Base-by-base conservation (phyloP, 805 yeast species). In the Phaffomyces thermotolerans region DNA sequence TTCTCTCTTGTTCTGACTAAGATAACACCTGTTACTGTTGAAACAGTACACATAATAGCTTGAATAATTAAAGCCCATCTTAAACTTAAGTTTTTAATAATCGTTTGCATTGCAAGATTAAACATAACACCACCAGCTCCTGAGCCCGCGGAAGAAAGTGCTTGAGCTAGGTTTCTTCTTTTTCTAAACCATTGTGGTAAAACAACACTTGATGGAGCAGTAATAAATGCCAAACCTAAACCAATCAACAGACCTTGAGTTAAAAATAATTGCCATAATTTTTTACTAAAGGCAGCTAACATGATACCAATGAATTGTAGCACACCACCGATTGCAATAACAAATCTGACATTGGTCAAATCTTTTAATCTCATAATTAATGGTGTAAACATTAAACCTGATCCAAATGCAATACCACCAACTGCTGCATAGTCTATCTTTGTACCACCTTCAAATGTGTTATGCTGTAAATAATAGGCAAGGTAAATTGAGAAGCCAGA, bases 141-240 rank as follows among this genome's bases (percentile, higher is more conserved):
- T 8, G 68, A 60, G 2, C 73, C 74, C 8, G 62, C 51, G 23
- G 66, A 56, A 6, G 63, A 59, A 2, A 68, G 42, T 10, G 72
- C 69, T 41, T 60, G 57, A 1, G 72, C 71, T 6, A 65, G 56
- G 5, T 81, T 78, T 51, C 88, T 66, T 48, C 65, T 78, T 47
- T 74, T 78, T 33, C 74, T 60, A 58, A 83, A 83, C 81, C 84
- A 82, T 45, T 81, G 87, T 0, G 88, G 87, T 31, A 83, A 50
- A 5, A 81, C 57, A 3, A 77, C 69, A n/a, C 78, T 62, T 8
- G 76, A 76, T 1, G 89, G 81, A 4, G 78, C 66, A 36, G 37
- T 39, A 8, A 47, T 44, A 6, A 44, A 22, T 74, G 72, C 78
- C 14, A 68, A 60, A 1, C 68, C 64, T 34, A 75, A 52, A 32